These are phyloP conservation scores for Tephrocybe rancida DNA, from an alignment of 768 basidiomycete species.

Conservation along the genomic window DNA sequence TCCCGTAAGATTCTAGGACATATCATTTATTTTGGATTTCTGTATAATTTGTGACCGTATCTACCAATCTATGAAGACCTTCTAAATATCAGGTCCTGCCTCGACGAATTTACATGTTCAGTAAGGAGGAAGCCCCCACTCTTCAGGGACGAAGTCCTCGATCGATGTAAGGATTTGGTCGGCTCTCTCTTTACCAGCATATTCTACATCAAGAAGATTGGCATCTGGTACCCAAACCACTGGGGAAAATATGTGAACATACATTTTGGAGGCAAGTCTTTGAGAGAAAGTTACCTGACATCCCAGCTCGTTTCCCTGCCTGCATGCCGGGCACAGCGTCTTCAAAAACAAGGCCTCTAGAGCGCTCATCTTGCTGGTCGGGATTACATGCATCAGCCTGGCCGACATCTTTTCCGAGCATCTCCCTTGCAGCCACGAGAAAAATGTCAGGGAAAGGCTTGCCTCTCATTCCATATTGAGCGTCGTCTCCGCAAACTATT, in stretches of 20 bases:
- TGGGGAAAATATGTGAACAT: slow-evolving; percentile 25
- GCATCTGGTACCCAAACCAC: slow-evolving; percentile 87
- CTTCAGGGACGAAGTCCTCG: slow-evolving; percentile 75
- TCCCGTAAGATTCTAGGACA: background rate
- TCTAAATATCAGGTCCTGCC: too few species aligned
- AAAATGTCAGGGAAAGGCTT: slow-evolving; percentile 88
- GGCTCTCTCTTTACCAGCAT: slow-evolving; percentile 50
- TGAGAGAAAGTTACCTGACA: slow-evolving; percentile 62
- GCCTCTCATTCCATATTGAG: slow-evolving; percentile 51
- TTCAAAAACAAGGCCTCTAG: slow-evolving; percentile 78
- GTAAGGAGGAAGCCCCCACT: slow-evolving; percentile 84
- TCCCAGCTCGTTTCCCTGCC: slow-evolving; percentile 82
- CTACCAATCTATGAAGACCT: too few species aligned
- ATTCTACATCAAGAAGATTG: slow-evolving; percentile 57
- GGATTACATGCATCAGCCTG: slow-evolving; percentile 35
- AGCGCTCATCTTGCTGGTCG: slow-evolving; percentile 46
- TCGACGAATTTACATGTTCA: background rate
- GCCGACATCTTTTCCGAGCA: slow-evolving; percentile 61
- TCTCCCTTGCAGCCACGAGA: slow-evolving; percentile 65
- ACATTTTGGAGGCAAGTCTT: background rate
- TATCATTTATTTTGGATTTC: too few species aligned
- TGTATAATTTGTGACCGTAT: too few species aligned
- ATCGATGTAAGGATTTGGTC: slow-evolving; percentile 64
- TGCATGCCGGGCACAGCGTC: slow-evolving; percentile 78
- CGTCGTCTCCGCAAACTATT: slow-evolving; percentile 76